Conservation (phyloP, 192 early-diverging fungal genomes). For the Coemansia nantahalensis region DNA sequence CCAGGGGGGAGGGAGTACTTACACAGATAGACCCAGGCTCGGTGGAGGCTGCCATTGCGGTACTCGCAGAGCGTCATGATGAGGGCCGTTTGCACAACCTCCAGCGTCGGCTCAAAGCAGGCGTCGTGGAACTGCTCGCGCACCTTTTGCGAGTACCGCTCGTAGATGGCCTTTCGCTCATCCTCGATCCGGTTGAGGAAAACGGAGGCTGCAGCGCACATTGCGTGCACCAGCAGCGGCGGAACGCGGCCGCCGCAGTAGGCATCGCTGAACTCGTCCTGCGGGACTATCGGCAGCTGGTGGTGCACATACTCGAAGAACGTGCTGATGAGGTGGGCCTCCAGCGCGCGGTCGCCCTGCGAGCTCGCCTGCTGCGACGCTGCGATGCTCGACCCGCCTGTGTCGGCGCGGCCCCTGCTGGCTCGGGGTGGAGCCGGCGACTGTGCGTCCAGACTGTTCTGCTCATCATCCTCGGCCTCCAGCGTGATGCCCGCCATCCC, state of each 20-base stretch:
- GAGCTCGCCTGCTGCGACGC: conserved; percentile 14
- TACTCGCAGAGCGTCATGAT: conserved; percentile 56
- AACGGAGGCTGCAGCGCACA: conserved; percentile 48
- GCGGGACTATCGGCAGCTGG: conserved; percentile 47
- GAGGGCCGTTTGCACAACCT: conserved; percentile 52
- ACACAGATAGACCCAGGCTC: conserved; percentile 55
- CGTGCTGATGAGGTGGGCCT: conserved; percentile 39
- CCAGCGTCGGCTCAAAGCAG: conserved; percentile 49
- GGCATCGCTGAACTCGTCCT: conserved; percentile 15
- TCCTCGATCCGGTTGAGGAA: conserved; percentile 50
- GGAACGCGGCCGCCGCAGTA: conserved; percentile 20
- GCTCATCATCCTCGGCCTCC: conserved; percentile 32
- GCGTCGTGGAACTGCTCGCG: conserved; percentile 52
- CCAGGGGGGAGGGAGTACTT: conserved; percentile 20
- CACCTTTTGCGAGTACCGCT: conserved; percentile 46
- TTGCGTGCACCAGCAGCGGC: conserved; percentile 39
- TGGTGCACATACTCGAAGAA: conserved; percentile 48
- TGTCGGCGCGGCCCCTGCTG: not conserved
- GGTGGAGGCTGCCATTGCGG: conserved; percentile 44
- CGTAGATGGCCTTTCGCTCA: conserved; percentile 47
- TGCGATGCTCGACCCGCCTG: not conserved
- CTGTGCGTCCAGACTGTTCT: not conserved
- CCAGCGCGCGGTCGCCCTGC: conserved; percentile 41
- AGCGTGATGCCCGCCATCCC: conserved; percentile 47
- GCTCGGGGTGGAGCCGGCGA: conserved; percentile 3